phyloP scores from a whole-genome alignment of 495 filamentous ascomycete species.

The Aspergillus avenaceus region DNA sequence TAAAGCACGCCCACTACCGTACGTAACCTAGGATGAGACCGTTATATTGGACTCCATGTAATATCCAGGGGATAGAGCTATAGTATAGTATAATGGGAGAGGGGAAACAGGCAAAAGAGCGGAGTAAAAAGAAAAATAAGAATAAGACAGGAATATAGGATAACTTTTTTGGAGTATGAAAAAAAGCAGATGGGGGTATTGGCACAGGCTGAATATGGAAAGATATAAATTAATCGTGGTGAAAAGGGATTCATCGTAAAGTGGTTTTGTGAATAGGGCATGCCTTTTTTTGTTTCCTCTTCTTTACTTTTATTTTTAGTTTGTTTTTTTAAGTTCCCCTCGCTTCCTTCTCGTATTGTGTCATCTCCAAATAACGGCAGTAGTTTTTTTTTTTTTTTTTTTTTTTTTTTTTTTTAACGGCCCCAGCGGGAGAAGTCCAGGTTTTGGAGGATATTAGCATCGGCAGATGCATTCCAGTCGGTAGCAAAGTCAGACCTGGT shows the following conservation, averaged over 20 bases:
- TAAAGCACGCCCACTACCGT: no score
- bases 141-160: no score
- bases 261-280: no score
- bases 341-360: no score
- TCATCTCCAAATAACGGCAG: no score
- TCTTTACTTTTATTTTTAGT: background rate
- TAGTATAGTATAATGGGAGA: background rate
- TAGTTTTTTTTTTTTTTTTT: background rate
- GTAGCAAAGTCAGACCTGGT: conserved; percentile 29
- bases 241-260: background rate
- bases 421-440: conserved; percentile 45
- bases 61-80: background rate
- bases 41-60: no score
- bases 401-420: conserved; percentile 20
- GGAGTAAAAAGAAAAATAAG: conserved; percentile 12
- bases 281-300: background rate
- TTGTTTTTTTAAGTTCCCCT: background rate
- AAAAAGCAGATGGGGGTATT: conserved; percentile 25
- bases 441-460: conserved; percentile 36
- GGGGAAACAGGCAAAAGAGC: background rate
- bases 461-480: conserved; percentile 42
- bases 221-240: conserved; percentile 22
- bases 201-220: conserved; percentile 23
- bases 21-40: no score
- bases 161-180: conserved; percentile 23